A percentile compares a stretch with the other conserved stretches of the same genome.
phyloP scores from a whole-genome alignment of 106 monocot genomes.

The Iris macrosiphon region DNA sequence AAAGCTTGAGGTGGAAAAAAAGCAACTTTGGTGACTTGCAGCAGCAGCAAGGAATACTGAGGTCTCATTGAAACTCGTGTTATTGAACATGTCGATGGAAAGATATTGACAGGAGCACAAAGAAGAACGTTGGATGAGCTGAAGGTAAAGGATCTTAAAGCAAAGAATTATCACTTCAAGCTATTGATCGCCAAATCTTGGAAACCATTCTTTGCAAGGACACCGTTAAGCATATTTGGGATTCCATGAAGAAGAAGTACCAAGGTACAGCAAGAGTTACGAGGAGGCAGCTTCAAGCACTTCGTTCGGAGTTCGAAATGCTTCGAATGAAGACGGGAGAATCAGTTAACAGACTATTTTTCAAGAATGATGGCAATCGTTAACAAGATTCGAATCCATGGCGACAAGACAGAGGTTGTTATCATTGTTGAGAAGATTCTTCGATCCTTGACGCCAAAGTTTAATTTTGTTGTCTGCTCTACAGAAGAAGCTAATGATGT shows the following conservation, averaged over 20 bases:
- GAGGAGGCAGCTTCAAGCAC: constrained; percentile 8
- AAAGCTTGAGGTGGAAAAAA: too few relatives aligned
- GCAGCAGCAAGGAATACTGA: too few relatives aligned
- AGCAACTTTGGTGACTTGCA: too few relatives aligned
- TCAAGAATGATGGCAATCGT: constrained; percentile 14
- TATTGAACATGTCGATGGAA: too few relatives aligned
- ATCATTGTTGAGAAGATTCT: constrained; percentile 18
- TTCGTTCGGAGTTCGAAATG: background rate
- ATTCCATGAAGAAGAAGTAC: constrained; percentile 10
- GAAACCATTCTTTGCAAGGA: constrained; percentile 4
- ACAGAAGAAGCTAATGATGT: background rate
- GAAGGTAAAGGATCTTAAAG: constrained; percentile 4
- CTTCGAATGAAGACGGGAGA: background rate
- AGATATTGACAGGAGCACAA: too few relatives aligned
- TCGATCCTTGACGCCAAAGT: constrained; percentile 14
- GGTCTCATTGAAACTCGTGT: too few relatives aligned
- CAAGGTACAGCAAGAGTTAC: constrained; percentile 3
- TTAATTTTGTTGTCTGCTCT: background rate
- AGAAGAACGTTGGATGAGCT: too few relatives aligned
- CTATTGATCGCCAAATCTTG: constrained; percentile 7
- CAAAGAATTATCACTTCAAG: constrained; percentile 3
- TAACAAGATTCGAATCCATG: constrained; percentile 15
- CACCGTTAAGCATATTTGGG: background rate
- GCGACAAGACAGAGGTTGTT: constrained; percentile 12
- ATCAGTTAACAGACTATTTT: constrained; percentile 11